Base-by-base conservation (phyloP, 805 yeast genomes). In the Millerozyma miso region DNA sequence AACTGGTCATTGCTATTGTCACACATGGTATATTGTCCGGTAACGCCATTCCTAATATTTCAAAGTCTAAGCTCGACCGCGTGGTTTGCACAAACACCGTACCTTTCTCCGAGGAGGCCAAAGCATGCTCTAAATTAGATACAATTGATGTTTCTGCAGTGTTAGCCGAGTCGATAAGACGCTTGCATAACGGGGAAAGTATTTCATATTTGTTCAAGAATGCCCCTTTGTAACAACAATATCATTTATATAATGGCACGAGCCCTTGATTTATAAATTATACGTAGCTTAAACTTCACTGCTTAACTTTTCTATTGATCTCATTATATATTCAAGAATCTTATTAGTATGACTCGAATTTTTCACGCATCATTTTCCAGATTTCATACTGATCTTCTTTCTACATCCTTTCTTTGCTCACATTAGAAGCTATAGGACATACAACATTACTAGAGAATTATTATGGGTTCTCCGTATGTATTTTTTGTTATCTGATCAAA, bases 131-230 rank as follows among this genome's bases (percentile, higher is more conserved):
- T 13, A 87, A 84, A 58, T 70, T 93, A 49, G 89, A 85, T 42
- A 81, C 82, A 39, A 80, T 91, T 44, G 98, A 91, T 62, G 82
- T 93, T 44, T 77, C 88, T 53, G 85, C 93, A 15, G 84, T 87
- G 6, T 66, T 91, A 45, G 98, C 97, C 6, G 99, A 93, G 65
- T 91, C 96, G 26, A 85, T 91, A 45, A 80, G 98, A 63, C 80
- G 99, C 58, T 73, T 91, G 53, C 99, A 91, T 63, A 91, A 93
- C 58, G 99, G 99, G 56, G 99, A 91, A 69, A 84, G 95, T 59
- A 85, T 90, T 29, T 86, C 95, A 2, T 90, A 88, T 61, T 71
- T 90, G 54, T 88, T 90, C 65, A 80, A 80, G 40, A 81, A 90
- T 42, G 74, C 66, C 23, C 73, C 73, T n/a, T 60, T 61, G 43